Conservation (phyloP, 176 grass and related monocot species). For the sorghum (Sorghum bicolor) region DNA sequence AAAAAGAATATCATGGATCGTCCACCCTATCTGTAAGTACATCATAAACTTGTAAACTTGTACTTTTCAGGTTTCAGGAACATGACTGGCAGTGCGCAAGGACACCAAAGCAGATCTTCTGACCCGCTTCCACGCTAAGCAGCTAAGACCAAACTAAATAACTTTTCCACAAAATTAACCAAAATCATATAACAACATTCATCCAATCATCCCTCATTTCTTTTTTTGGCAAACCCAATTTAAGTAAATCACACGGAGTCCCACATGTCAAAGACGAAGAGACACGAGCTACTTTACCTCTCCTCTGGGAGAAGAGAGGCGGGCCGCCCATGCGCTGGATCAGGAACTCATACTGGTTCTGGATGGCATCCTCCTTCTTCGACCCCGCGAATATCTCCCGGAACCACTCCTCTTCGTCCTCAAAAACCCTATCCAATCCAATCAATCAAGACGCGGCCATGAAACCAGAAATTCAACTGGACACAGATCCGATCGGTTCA, state of each 20-base stretch:
- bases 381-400: conserved; percentile 74
- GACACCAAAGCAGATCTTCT: background rate
- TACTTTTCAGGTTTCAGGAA: background rate
- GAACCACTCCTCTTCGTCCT: conserved; percentile 96
- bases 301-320: conserved; percentile 77
- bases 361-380: conserved; percentile 93
- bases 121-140: background rate
- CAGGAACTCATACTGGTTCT: conserved; percentile 96
- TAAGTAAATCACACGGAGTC: background rate
- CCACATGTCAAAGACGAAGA: background rate
- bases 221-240: background rate
- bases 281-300: conserved; percentile 38
- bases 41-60: too few relatives aligned
- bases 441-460: background rate
- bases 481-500: background rate
- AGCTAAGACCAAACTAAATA: background rate
- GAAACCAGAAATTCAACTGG: background rate
- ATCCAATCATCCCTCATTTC: background rate
- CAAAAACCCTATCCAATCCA: conserved; percentile 52
- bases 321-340: conserved; percentile 97
- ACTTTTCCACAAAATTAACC: background rate
- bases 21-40: too few relatives aligned
- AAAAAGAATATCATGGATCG: background rate
- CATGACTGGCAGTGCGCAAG: background rate
- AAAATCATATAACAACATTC: background rate